Conservation (phyloP, 345 rosid genomes). For the Carallia brachiata region DNA sequence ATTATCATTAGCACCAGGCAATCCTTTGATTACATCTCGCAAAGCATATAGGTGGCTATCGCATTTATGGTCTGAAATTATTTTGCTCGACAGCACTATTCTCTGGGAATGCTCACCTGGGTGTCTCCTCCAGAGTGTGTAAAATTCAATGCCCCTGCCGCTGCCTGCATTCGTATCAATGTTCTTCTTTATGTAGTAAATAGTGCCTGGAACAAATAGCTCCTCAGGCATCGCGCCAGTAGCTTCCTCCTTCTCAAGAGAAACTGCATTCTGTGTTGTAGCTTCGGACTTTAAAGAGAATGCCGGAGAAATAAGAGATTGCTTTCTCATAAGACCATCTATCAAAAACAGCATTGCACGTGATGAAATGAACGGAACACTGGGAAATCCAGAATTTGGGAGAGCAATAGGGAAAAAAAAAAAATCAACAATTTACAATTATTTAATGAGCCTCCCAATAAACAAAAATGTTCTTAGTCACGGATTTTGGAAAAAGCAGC, state of each 20-base stretch:
- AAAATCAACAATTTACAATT: too few relatives aligned
- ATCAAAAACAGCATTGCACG: constrained; percentile 9
- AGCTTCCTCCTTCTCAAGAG: constrained; percentile 21
- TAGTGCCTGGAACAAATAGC: constrained; percentile 72
- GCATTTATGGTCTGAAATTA: constrained; percentile 85
- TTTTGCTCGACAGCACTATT: constrained; percentile 75
- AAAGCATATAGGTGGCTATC: constrained; percentile 84
- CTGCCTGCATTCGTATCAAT: constrained; percentile 19
- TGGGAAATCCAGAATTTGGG: not conserved
- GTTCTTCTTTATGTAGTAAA: constrained; percentile 75
- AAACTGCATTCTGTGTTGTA: constrained; percentile 13
- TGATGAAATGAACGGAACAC: not conserved
- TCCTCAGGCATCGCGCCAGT: constrained; percentile 42
- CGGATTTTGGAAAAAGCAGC: too few relatives aligned
- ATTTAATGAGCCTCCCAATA: too few relatives aligned
- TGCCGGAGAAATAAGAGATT: constrained; percentile 15
- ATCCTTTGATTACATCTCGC: constrained; percentile 81
- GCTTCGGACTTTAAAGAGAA: constrained; percentile 21
- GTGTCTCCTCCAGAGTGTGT: constrained; percentile 75
- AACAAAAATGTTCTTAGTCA: too few relatives aligned
- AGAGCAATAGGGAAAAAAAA: not conserved
- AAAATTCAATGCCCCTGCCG: constrained; percentile 43
- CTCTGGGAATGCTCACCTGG: constrained; percentile 85
- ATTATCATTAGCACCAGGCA: constrained; percentile 48
- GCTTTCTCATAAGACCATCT: constrained; percentile 30